Percentiles rank a stretch among this genome's conserved stretches.
Conservation (phyloP, 2,329 filamentous ascomycete genomes). For the Allantophomopsis lycopodina region DNA sequence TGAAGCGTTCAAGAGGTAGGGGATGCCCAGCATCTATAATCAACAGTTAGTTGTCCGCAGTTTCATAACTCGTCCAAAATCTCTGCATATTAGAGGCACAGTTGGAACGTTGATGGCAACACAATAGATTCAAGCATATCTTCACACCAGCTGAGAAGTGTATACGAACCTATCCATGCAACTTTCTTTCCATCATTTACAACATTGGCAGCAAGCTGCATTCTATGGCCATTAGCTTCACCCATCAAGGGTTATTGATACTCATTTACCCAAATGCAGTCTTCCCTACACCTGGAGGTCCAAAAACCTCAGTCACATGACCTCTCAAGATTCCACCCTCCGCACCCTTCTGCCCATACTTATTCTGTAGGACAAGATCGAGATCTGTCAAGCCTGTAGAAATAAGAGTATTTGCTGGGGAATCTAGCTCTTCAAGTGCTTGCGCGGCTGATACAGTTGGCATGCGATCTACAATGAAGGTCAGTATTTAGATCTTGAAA, state of each 20-base stretch:
- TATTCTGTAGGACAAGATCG: slow-evolving; percentile 30
- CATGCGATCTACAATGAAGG: slow-evolving; percentile 45
- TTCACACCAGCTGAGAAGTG: no score
- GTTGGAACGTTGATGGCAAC: no score
- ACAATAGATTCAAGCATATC: no score
- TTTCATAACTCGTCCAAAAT: no score
- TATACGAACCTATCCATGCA: slow-evolving; percentile 62
- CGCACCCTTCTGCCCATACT: slow-evolving; percentile 1
- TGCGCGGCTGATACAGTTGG: slow-evolving; percentile 67
- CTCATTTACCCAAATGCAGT: slow-evolving; percentile 48
- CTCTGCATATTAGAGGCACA: no score
- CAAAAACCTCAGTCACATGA: slow-evolving; percentile 77
- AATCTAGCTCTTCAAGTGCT: slow-evolving; percentile 46
- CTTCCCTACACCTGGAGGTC: slow-evolving; percentile 76
- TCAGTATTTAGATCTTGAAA: background rate
- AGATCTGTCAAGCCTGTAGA: slow-evolving; percentile 40
- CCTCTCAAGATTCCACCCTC: slow-evolving; percentile 55
- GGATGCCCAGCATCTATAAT: slow-evolving; percentile 17
- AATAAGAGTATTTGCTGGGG: slow-evolving; percentile 33
- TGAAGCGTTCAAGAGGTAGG: slow-evolving; percentile 31
- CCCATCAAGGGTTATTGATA: no score
- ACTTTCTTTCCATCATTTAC: slow-evolving; percentile 48
- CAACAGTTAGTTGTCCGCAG: no score
- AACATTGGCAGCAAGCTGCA: slow-evolving; percentile 55
- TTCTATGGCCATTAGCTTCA: slow-evolving; percentile 26